A percentile compares a stretch with the other conserved stretches of the same genome.
These are phyloP conservation scores for Saturnispora ahearnii DNA, from an alignment of 805 yeast species.

Conservation along the genomic window DNA sequence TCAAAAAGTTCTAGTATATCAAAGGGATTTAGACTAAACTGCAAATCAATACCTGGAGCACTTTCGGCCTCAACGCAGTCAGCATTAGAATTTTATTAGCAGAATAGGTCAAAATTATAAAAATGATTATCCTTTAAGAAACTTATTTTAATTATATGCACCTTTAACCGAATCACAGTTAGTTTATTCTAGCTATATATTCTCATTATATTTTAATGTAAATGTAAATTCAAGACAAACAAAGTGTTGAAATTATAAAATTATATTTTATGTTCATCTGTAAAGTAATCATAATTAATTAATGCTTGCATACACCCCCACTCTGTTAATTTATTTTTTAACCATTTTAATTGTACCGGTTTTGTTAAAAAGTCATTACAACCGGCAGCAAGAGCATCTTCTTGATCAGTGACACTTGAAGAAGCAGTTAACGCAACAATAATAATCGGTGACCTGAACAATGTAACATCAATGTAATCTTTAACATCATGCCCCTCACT, in stretches of 20 bases:
- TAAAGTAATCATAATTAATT: slow-evolving; percentile 93
- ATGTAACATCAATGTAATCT: slow-evolving; percentile 48
- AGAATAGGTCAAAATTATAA: too few species aligned
- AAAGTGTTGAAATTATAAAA: neutral
- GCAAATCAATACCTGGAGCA: too few species aligned
- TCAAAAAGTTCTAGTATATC: too few species aligned
- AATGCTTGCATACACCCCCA: slow-evolving; percentile 99
- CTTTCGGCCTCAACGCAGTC: too few species aligned
- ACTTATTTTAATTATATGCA: neutral
- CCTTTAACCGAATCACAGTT: neutral
- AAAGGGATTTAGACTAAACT: too few species aligned
- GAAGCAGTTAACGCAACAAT: slow-evolving; percentile 96
- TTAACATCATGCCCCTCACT: slow-evolving; percentile 16
- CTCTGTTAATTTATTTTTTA: slow-evolving; percentile 85
- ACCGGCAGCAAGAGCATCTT: slow-evolving; percentile 91
- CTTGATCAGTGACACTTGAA: slow-evolving; percentile 73
- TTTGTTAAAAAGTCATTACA: slow-evolving; percentile 95
- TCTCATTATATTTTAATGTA: neutral
- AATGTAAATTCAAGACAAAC: neutral
- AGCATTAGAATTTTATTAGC: too few species aligned
- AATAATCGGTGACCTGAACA: slow-evolving; percentile 91
- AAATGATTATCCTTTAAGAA: too few species aligned
- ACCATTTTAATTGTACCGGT: slow-evolving; percentile 92
- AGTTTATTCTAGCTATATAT: neutral
- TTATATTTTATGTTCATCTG: slow-evolving; percentile 24